phyloP scores from a whole-genome alignment of 495 filamentous ascomycete genomes.

The Aspergillus egyptiacus region DNA sequence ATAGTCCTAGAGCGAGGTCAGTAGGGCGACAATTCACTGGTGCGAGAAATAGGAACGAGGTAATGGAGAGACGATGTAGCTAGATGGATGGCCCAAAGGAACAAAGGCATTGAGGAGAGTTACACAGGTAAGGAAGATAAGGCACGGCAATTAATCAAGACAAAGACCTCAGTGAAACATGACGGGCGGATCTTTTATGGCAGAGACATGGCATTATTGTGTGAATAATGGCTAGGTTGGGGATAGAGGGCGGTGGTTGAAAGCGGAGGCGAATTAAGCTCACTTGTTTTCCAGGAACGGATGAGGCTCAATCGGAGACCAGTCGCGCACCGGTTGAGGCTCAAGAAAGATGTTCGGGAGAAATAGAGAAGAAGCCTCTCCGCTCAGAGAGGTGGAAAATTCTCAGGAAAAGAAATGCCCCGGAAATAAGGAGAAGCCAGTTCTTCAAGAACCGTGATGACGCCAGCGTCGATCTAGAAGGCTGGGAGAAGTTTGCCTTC shows the following conservation, averaged over 20 bases:
- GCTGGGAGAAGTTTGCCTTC: neutral
- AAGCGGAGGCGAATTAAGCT: constrained; percentile 17
- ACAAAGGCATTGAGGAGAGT: neutral
- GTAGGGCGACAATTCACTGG: neutral
- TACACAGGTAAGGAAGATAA: neutral
- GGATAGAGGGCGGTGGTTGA: neutral
- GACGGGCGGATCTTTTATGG: neutral
- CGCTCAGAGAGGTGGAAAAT: neutral
- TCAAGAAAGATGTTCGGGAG: constrained; percentile 9
- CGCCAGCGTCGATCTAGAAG: constrained; percentile 9
- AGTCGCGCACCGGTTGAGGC: constrained; percentile 18
- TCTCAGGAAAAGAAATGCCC: neutral
- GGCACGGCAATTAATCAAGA: neutral
- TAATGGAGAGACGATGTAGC: neutral
- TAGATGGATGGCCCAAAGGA: neutral
- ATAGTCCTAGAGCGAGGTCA: neutral
- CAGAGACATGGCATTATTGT: neutral
- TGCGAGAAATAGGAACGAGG: too few species aligned
- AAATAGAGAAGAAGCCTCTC: constrained; percentile 3
- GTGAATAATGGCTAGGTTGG: too few species aligned
- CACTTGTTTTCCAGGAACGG: constrained; percentile 20
- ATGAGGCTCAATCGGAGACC: constrained; percentile 26
- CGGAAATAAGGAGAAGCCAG: neutral
- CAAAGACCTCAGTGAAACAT: neutral
- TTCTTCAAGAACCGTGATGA: constrained; percentile 11